Conservation (phyloP, 129 eudicot genomes). For the Flaveria robusta region DNA sequence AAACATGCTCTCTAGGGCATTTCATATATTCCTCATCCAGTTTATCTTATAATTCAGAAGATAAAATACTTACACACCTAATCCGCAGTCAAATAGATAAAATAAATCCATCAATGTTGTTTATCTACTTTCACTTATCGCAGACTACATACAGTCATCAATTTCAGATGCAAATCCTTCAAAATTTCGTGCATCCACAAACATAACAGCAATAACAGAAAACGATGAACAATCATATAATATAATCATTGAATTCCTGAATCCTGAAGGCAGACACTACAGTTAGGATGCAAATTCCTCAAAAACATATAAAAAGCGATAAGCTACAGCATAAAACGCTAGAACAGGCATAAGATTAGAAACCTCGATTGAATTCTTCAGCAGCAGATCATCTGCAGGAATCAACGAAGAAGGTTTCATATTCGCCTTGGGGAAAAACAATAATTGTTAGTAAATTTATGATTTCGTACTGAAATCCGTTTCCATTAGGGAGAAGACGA, state of each 20-base stretch:
- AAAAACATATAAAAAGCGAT: neutral
- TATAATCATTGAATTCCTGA: neutral
- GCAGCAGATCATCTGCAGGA: slow-evolving; percentile 74
- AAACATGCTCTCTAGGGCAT: neutral
- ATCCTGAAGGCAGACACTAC: neutral
- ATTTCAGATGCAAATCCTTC: neutral
- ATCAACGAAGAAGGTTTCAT: slow-evolving; percentile 45
- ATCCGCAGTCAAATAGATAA: slow-evolving; percentile 2
- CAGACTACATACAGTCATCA: neutral
- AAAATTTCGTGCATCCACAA: neutral
- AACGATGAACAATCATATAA: neutral
- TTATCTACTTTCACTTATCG: neutral
- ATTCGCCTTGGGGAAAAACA: neutral
- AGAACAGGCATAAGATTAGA: neutral
- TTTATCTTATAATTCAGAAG: neutral
- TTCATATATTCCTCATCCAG: neutral
- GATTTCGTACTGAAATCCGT: neutral
- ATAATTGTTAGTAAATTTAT: neutral
- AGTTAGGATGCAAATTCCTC: neutral
- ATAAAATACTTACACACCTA: neutral
- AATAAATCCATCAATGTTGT: neutral
- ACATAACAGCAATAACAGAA: slow-evolving; percentile 7
- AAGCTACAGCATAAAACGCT: neutral
- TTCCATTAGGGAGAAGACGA: neutral
- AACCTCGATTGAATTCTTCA: slow-evolving; percentile 79